phyloP scores from a whole-genome alignment of 148 eudicot genomes.

The Fagopyrum tataricum region DNA sequence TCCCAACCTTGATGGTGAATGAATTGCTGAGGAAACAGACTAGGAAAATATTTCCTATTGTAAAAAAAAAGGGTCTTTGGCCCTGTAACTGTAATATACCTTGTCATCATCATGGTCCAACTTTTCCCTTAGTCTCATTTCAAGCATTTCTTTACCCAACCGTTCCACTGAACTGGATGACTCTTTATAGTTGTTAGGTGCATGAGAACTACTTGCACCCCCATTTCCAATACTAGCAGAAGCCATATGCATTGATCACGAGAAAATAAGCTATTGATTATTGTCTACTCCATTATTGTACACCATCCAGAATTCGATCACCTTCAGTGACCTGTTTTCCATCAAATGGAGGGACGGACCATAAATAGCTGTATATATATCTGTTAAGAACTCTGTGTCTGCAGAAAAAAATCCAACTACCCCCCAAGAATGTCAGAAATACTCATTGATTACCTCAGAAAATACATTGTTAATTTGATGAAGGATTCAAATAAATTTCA shows the following conservation, averaged over 20 bases:
- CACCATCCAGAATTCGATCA: constrained; percentile 27
- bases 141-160: constrained; percentile 95
- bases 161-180: constrained; percentile 90
- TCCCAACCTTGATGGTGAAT: constrained; percentile 2
- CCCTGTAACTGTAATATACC: constrained; percentile 33
- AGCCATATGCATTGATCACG: constrained; percentile 44
- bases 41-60: not conserved
- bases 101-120: constrained; percentile 71
- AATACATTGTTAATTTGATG: no score
- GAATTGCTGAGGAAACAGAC: not conserved
- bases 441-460: no score
- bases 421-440: not conserved
- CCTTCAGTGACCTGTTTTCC: not conserved
- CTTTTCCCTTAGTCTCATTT: constrained; percentile 78
- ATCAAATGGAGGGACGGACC: no score
- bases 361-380: no score
- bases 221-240: constrained; percentile 75
- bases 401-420: not conserved
- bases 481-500: no score
- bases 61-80: not conserved
- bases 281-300: constrained; percentile 16
- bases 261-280: constrained; percentile 17
- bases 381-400: not conserved
- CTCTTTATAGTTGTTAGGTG: constrained; percentile 52
- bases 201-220: constrained; percentile 75